A percentile compares a stretch with the other conserved stretches of the same genome.
phyloP scores from a whole-genome alignment of 2,329 filamentous ascomycete genomes.

The Paraconiothyrium brasiliense region DNA sequence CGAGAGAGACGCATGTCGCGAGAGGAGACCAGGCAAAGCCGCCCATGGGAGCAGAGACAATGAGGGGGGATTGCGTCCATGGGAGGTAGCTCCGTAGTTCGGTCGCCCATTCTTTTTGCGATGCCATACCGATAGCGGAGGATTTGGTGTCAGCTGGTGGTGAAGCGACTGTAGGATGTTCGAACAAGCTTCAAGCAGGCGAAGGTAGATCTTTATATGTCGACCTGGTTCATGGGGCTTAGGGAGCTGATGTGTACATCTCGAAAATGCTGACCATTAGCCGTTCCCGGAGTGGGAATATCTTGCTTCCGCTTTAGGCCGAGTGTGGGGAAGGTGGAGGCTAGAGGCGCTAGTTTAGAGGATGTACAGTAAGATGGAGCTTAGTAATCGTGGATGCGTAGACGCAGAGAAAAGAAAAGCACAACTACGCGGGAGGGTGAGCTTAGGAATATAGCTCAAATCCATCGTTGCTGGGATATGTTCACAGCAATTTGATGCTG shows the following conservation, averaged over 20 bases:
- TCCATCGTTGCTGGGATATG: too few species aligned
- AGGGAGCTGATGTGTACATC: neutral
- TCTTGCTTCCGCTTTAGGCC: constrained; percentile 1
- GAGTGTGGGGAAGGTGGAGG: neutral
- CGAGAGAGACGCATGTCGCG: constrained; percentile 67
- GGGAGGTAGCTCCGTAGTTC: constrained; percentile 47
- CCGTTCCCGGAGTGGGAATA: neutral
- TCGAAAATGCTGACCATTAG: too few species aligned
- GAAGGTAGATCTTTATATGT: neutral
- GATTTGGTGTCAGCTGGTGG: too few species aligned
- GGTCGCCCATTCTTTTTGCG: neutral
- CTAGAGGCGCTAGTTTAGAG: neutral
- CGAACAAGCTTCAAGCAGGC: neutral
- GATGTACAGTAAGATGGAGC: neutral
- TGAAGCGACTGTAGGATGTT: too few species aligned
- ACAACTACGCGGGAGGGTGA: neutral
- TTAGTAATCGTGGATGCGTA: constrained; percentile 4
- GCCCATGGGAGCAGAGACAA: constrained; percentile 74
- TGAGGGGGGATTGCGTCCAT: constrained; percentile 66
- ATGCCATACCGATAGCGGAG: neutral
- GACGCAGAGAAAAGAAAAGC: neutral
- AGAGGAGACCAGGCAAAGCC: constrained; percentile 65
- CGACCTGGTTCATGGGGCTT: neutral
- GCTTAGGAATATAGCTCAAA: too few species aligned
- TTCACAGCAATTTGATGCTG: too few species aligned